A percentile compares a stretch with the other conserved stretches of the same genome.
Conservation (phyloP, 495 filamentous ascomycete species). For the Astrothelium macrocarpum region DNA sequence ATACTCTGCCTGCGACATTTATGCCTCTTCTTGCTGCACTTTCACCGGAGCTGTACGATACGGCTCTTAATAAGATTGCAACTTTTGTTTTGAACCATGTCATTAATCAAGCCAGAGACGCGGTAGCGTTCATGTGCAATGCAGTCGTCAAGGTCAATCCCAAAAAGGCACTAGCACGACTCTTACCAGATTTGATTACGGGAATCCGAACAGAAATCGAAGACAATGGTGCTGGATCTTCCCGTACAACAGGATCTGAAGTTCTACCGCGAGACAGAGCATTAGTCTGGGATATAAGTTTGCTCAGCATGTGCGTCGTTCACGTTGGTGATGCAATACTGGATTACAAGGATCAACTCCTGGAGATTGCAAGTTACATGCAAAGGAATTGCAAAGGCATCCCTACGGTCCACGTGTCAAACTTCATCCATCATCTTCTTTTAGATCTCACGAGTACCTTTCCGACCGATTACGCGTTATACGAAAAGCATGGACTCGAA, state of each 20-base stretch:
- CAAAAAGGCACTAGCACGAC: constrained; percentile 77
- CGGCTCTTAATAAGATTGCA: constrained; percentile 81
- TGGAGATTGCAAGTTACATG: constrained; percentile 91
- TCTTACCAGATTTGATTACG: constrained; percentile 79
- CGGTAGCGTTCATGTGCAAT: constrained; percentile 98
- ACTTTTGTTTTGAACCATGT: constrained; percentile 92
- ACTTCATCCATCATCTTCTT: constrained; percentile 97
- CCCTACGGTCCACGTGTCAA: constrained; percentile 89
- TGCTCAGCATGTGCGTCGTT: constrained; percentile 97
- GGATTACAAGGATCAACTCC: constrained; percentile 75
- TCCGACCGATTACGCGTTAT: constrained; percentile 76
- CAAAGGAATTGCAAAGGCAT: constrained; percentile 87
- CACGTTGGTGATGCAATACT: constrained; percentile 87
- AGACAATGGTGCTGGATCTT: constrained; percentile 92
- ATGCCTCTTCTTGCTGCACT: constrained; percentile 83
- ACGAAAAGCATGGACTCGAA: constrained; percentile 56
- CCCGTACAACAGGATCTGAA: constrained; percentile 84
- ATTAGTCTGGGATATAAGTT: constrained; percentile 92
- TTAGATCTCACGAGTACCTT: constrained; percentile 93
- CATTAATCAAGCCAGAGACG: constrained; percentile 92
- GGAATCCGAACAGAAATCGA: constrained; percentile 95
- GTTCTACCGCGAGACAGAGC: constrained; percentile 87
- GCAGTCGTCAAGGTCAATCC: constrained; percentile 89
- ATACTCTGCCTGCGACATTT: constrained; percentile 85
- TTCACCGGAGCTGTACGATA: constrained; percentile 89